phyloP scores from a whole-genome alignment of 345 rosid genomes.

The Acer yangbiense region DNA sequence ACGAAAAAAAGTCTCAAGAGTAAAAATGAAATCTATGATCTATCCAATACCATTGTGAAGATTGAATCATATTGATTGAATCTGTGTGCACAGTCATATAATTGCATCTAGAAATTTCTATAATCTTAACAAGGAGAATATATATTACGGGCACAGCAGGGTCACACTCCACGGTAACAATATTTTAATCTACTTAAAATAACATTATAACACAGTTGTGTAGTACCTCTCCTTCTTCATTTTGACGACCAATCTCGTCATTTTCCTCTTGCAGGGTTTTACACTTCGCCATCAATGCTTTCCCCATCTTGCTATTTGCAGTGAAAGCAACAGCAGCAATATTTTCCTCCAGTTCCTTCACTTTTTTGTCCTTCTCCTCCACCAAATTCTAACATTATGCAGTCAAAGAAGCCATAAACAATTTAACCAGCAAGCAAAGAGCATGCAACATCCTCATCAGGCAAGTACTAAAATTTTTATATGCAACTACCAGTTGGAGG shows the following conservation, averaged over 20 bases:
- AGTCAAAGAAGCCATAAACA: constrained; percentile 13
- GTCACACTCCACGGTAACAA: neutral
- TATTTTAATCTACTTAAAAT: neutral
- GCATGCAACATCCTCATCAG: neutral
- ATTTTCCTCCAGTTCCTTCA: constrained; percentile 92
- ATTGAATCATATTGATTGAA: neutral
- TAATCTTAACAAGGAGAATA: neutral
- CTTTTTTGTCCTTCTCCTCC: constrained; percentile 94
- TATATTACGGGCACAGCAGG: neutral
- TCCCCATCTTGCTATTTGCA: constrained; percentile 89
- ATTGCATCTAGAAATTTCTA: neutral
- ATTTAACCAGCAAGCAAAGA: neutral
- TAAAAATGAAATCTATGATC: neutral
- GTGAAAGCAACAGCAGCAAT: constrained; percentile 88
- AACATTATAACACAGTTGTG: neutral
- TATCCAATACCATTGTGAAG: neutral
- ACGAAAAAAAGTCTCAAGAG: neutral
- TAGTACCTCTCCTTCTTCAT: constrained; percentile 92
- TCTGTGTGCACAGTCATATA: neutral
- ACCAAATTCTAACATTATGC: constrained; percentile 64
- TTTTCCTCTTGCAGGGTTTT: constrained; percentile 95
- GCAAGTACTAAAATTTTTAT: neutral
- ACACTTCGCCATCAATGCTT: constrained; percentile 94
- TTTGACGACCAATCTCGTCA: constrained; percentile 95
- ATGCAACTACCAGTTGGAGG: neutral